A percentile compares a stretch with the other conserved stretches of the same genome.
These are phyloP conservation scores for Eucommia ulmoides DNA, from an alignment of 257 asterid species.

Conservation along the genomic window DNA sequence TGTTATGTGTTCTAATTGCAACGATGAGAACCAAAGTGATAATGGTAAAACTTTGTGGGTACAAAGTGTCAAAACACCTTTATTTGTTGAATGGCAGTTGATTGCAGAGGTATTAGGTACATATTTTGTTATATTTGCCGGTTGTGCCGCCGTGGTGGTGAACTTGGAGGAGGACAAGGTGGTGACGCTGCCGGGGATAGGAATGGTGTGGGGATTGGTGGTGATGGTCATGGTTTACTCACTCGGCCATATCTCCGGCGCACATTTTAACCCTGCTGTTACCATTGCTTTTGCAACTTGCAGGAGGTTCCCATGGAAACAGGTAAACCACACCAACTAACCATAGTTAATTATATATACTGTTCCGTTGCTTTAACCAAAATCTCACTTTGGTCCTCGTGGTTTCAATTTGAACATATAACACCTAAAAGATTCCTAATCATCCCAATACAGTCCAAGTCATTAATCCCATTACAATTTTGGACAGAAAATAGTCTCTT, in stretches of 20 bases:
- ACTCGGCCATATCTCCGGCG: constrained; percentile 87
- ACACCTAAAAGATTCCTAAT: no score
- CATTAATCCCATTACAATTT: no score
- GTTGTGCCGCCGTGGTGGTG: constrained; percentile 62
- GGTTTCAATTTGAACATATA: no score
- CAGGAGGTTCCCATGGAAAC: constrained; percentile 79
- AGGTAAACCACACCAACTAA: constrained; percentile 21
- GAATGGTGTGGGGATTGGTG: constrained; percentile 68
- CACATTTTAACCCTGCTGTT: constrained; percentile 88
- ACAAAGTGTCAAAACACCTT: no score
- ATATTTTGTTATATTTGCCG: constrained; percentile 66
- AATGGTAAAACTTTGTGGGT: no score
- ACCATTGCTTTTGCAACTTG: constrained; percentile 71
- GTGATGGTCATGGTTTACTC: constrained; percentile 85
- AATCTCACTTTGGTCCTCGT: no score
- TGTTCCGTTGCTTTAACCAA: no score
- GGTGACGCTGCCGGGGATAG: constrained; percentile 60
- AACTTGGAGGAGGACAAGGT: constrained; percentile 44
- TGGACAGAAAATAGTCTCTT: neutral
- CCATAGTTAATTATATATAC: no score
- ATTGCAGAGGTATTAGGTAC: constrained; percentile 79
- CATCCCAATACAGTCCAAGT: no score
- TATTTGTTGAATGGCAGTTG: constrained; percentile 20
- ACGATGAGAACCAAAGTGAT: no score
- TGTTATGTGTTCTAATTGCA: no score